Evolutionary conservation across 345 rosid species (phyloP).

Genomic region (Syzygium grande): DNA sequence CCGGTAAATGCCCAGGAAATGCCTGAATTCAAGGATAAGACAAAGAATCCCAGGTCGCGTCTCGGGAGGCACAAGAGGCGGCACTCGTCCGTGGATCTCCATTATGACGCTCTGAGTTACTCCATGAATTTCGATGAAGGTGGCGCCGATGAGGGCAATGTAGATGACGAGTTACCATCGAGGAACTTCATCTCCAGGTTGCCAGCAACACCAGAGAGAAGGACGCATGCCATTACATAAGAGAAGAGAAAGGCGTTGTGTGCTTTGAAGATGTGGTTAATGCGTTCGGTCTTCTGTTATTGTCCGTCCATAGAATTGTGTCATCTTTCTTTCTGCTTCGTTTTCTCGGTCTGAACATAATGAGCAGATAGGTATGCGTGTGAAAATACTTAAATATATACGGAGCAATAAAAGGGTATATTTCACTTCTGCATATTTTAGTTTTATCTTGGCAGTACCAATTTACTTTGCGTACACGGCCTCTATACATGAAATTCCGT

Average conservation of each 20-base stretch:
- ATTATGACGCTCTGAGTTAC: slow-evolving; percentile 34
- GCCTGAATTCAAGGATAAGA: slow-evolving; percentile 6
- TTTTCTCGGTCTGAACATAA: not conserved
- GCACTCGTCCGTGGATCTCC: slow-evolving; percentile 20
- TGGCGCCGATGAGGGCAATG: not conserved
- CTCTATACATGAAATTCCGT: too few relatives aligned
- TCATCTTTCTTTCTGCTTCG: not conserved
- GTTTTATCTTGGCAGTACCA: not conserved
- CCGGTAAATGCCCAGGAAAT: not conserved
- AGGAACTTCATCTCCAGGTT: slow-evolving; percentile 8
- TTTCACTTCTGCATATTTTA: not conserved
- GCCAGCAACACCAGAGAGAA: not conserved
- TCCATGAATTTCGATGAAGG: slow-evolving; percentile 42
- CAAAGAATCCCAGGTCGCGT: not conserved
- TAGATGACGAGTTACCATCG: not conserved
- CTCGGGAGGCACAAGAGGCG: slow-evolving; percentile 13
- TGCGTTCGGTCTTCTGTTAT: not conserved
- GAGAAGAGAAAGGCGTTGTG: not conserved
- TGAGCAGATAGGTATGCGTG: not conserved
- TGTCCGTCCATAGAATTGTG: not conserved
- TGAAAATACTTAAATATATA: not conserved
- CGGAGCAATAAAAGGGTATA: not conserved
- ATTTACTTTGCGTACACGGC: not conserved
- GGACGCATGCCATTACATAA: not conserved
- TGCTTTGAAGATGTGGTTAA: not conserved